Conservation (phyloP, 2,329 filamentous ascomycete genomes). For the Arthrobotrys sinensis region DNA sequence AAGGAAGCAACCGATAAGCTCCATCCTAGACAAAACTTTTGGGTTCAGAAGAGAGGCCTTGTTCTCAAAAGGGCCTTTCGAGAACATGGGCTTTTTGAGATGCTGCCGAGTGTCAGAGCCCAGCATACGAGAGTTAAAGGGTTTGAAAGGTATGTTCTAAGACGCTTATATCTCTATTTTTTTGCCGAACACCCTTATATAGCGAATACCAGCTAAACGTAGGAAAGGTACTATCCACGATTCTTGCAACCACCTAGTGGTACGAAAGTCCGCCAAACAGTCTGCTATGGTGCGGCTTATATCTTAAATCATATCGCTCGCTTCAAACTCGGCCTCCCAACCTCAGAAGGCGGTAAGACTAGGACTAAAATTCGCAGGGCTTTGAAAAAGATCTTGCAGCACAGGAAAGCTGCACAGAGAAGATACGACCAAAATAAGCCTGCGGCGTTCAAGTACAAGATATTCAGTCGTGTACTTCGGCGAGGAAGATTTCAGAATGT, state of each 20-base stretch:
- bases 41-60: slow-evolving; percentile 2
- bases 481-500: background rate
- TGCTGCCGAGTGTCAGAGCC: slow-evolving; percentile 38
- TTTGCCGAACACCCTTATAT: background rate
- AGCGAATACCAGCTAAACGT: no score
- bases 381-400: slow-evolving; percentile 3
- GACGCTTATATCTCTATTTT: background rate
- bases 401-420: background rate
- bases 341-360: background rate
- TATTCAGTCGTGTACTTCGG: slow-evolving; percentile 6
- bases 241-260: slow-evolving; percentile 13
- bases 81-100: slow-evolving; percentile 21
- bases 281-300: slow-evolving; percentile 21
- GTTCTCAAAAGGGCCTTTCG: background rate
- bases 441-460: slow-evolving; percentile 10
- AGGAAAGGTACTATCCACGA: slow-evolving; percentile 33
- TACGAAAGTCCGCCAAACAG: slow-evolving; percentile 9
- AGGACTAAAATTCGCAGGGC: background rate
- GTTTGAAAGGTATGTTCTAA: slow-evolving; percentile 36
- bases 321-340: slow-evolving; percentile 47
- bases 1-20: background rate
- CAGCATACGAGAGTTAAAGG: slow-evolving; percentile 28
- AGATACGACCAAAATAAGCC: background rate
- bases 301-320: slow-evolving; percentile 49
- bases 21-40: slow-evolving; percentile 19